These are phyloP conservation scores for Trichoderma cornu-damae DNA, from an alignment of 2,329 filamentous ascomycete species.

Conservation along the genomic window DNA sequence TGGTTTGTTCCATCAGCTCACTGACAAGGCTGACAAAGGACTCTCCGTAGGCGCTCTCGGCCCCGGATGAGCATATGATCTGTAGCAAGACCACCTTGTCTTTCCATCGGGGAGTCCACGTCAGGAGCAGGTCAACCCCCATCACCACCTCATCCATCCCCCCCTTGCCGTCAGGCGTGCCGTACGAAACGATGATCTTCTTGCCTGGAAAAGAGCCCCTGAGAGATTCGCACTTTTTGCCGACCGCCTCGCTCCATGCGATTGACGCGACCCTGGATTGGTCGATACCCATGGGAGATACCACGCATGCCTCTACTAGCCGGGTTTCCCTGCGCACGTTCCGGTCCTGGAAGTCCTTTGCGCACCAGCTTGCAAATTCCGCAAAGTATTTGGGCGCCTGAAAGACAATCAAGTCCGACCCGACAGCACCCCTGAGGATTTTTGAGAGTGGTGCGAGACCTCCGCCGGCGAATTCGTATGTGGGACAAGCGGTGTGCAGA, in stretches of 20 bases:
- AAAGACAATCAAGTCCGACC: conserved; percentile 87
- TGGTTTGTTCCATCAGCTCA: conserved; percentile 82
- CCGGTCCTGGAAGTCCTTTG: conserved; percentile 74
- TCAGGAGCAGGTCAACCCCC: conserved; percentile 85
- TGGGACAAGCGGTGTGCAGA: conserved; percentile 87
- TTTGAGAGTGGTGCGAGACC: conserved; percentile 70
- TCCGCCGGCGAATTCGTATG: conserved; percentile 86
- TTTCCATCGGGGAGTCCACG: conserved; percentile 81
- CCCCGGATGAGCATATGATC: conserved; percentile 80
- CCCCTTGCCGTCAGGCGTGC: conserved; percentile 80
- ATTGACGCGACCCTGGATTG: conserved; percentile 67
- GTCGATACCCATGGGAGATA: conserved; percentile 60
- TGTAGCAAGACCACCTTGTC: conserved; percentile 89
- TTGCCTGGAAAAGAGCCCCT: conserved; percentile 73
- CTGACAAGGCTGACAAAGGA: conserved; percentile 83
- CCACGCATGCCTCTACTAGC: conserved; percentile 53
- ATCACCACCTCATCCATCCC: conserved; percentile 90
- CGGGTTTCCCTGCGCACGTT: conserved; percentile 77
- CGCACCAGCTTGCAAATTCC: conserved; percentile 86
- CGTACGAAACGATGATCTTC: conserved; percentile 88
- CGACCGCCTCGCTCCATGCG: conserved; percentile 65
- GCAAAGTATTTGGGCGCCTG: conserved; percentile 91
- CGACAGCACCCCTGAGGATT: conserved; percentile 82
- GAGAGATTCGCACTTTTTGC: conserved; percentile 66
- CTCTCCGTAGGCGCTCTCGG: conserved; percentile 68